Conservation (phyloP, 352 stramenopile genomes). For the Globisporangium perplexum region DNA sequence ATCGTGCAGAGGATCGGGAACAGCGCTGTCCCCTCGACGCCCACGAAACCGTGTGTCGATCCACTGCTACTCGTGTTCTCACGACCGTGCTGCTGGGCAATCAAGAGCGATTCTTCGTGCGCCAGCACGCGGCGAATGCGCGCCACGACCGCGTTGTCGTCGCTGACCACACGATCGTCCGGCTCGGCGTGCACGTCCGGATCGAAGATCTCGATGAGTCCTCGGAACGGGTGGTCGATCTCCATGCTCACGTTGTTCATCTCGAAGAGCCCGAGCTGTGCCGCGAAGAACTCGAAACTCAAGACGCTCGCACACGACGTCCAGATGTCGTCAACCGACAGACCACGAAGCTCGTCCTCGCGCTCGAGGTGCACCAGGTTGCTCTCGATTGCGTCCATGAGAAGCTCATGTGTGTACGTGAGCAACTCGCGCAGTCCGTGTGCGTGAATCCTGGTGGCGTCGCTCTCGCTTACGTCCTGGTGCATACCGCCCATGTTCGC, state of each 20-base stretch:
- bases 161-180: slow-evolving; percentile 10
- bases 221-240: slow-evolving; percentile 74
- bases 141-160: slow-evolving; percentile 17
- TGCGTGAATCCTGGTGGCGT: slow-evolving; percentile 14
- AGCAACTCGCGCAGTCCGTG: slow-evolving; percentile 57
- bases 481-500: neutral
- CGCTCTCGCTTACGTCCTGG: neutral
- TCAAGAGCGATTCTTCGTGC: slow-evolving; percentile 30
- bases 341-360: slow-evolving; percentile 50
- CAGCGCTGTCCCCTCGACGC: slow-evolving; percentile 93
- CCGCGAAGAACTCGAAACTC: slow-evolving; percentile 84
- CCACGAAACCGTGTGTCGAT: slow-evolving; percentile 19
- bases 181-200: slow-evolving; percentile 29
- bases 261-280: slow-evolving; percentile 93
- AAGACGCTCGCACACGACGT: slow-evolving; percentile 55
- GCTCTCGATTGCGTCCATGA: slow-evolving; percentile 60
- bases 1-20: slow-evolving; percentile 94
- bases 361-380: slow-evolving; percentile 61
- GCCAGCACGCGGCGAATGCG: slow-evolving; percentile 40
- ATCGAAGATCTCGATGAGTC: slow-evolving; percentile 68
- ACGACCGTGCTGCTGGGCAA: slow-evolving; percentile 20
- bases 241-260: slow-evolving; percentile 96
- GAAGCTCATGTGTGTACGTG: slow-evolving; percentile 50
- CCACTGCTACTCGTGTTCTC: slow-evolving; percentile 12
- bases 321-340: slow-evolving; percentile 56